phyloP scores from a whole-genome alignment of 1,139 yeast species.

The Magnusiomyces suaveolens region DNA sequence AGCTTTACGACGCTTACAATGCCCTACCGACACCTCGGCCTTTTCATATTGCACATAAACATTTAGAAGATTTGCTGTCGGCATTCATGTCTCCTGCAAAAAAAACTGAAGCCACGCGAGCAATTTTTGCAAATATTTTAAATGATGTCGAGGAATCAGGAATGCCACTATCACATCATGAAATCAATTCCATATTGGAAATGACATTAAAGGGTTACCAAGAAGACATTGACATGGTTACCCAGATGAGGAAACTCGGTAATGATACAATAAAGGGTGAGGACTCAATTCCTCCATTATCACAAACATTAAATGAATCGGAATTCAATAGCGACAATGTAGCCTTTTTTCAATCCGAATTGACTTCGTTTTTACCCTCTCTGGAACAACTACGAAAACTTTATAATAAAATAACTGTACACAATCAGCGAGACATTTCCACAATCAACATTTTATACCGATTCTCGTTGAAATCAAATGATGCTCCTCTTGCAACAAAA shows the following conservation, averaged over 20 bases:
- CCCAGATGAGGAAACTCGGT: not conserved
- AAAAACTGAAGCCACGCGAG: not conserved
- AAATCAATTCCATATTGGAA: constrained; percentile 17
- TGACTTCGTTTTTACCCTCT: not conserved
- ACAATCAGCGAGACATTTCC: constrained; percentile 12
- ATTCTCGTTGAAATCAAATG: constrained; percentile 16
- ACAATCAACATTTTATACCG: constrained; percentile 18
- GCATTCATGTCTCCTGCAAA: constrained; percentile 22
- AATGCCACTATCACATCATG: constrained; percentile 21
- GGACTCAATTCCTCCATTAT: not conserved
- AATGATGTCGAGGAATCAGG: constrained; percentile 19
- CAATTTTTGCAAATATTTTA: constrained; percentile 13
- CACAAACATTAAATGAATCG: not conserved
- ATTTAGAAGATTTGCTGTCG: constrained; percentile 36
- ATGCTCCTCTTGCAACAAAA: constrained; percentile 10
- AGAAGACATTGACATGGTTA: not conserved
- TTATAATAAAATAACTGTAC: constrained; percentile 10
- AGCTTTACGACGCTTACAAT: constrained; percentile 32
- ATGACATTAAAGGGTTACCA: constrained; percentile 9
- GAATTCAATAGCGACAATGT: not conserved
- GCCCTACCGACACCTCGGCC: constrained; percentile 32
- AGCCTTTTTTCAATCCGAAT: not conserved
- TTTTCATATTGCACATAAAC: constrained; percentile 30
- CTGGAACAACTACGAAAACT: constrained; percentile 2
- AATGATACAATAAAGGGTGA: not conserved